These are phyloP conservation scores for Lachnellula subtilissima DNA, from an alignment of 2,329 filamentous ascomycete species.

Conservation along the genomic window DNA sequence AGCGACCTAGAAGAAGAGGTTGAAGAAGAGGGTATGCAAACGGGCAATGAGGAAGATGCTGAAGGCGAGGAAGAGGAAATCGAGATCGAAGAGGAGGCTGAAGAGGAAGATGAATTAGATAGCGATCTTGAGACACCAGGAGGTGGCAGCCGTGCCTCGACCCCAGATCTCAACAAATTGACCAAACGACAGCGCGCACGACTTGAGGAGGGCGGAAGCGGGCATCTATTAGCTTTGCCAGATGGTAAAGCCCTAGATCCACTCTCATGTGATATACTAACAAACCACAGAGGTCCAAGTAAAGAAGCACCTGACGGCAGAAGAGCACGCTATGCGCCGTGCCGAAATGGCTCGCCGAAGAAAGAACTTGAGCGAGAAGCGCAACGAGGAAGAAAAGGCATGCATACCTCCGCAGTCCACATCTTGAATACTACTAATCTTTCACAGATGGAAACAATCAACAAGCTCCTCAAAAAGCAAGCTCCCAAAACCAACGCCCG, in stretches of 20 bases:
- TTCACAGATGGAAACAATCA: slow-evolving; percentile 78
- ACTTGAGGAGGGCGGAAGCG: slow-evolving; percentile 45
- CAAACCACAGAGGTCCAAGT: slow-evolving; percentile 55
- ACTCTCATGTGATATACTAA: slow-evolving; percentile 14
- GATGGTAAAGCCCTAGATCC: slow-evolving; percentile 30
- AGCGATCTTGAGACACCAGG: slow-evolving; percentile 38
- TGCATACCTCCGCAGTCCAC: slow-evolving; percentile 8
- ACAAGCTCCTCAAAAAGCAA: slow-evolving; percentile 82
- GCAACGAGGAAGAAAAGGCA: slow-evolving; percentile 75
- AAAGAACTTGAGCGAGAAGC: slow-evolving; percentile 71
- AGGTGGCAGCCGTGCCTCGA: slow-evolving; percentile 49
- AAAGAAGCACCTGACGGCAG: slow-evolving; percentile 67
- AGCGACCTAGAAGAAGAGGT: slow-evolving; percentile 39
- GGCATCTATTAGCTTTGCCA: slow-evolving; percentile 39
- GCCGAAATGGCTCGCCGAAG: slow-evolving; percentile 69
- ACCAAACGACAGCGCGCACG: slow-evolving; percentile 64
- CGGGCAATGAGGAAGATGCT: slow-evolving; percentile 36
- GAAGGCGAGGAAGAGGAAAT: slow-evolving; percentile 44
- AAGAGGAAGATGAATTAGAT: slow-evolving; percentile 36
- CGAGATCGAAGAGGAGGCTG: slow-evolving; percentile 34
- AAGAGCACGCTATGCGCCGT: slow-evolving; percentile 68
- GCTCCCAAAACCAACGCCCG: slow-evolving; percentile 65
- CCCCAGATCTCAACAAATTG: slow-evolving; percentile 60
- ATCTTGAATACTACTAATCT: slow-evolving; percentile 7
- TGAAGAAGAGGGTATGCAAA: slow-evolving; percentile 43